Evolutionary conservation across 192 early-diverging fungal genomes (phyloP).

Genomic region (Funneliformis mosseae): DNA sequence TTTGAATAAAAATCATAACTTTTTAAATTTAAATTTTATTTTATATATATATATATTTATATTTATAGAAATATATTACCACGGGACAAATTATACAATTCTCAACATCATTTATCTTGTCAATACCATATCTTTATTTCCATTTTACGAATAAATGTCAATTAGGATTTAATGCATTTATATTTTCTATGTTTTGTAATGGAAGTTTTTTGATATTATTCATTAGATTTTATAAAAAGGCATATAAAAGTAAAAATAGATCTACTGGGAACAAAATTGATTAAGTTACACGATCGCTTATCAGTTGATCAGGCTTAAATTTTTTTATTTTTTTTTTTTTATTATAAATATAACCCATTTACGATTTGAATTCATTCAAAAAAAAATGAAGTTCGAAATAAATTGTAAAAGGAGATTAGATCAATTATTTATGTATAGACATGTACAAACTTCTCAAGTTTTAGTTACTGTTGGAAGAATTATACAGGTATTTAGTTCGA

Average conservation of each 20-base stretch:
- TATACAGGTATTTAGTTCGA: background rate
- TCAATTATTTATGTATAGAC: constrained; percentile 13
- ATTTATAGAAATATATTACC: constrained; percentile 47
- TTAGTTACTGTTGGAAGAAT: constrained; percentile 5
- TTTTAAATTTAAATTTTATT: no score
- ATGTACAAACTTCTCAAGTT: constrained; percentile 9
- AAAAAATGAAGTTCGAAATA: background rate
- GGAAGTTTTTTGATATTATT: constrained; percentile 48
- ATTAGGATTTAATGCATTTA: constrained; percentile 37
- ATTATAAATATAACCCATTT: background rate
- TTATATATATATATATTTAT: no score
- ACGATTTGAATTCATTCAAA: no score
- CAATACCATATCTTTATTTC: constrained; percentile 50
- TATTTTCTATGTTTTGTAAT: constrained; percentile 49
- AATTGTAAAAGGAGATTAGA: constrained; percentile 15
- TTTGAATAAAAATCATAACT: background rate
- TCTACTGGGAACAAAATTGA: background rate
- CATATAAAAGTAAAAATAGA: constrained; percentile 34
- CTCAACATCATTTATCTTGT: constrained; percentile 43
- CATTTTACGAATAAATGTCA: constrained; percentile 40
- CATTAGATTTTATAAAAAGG: constrained; percentile 46
- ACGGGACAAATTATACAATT: constrained; percentile 55
- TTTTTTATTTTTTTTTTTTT: no score
- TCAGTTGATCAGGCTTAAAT: background rate
- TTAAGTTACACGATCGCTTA: no score